Percentiles rank a stretch among this genome's conserved stretches.
These are phyloP conservation scores for Rhododendron williamsianum DNA, from an alignment of 148 eudicot species.

Conservation along the genomic window DNA sequence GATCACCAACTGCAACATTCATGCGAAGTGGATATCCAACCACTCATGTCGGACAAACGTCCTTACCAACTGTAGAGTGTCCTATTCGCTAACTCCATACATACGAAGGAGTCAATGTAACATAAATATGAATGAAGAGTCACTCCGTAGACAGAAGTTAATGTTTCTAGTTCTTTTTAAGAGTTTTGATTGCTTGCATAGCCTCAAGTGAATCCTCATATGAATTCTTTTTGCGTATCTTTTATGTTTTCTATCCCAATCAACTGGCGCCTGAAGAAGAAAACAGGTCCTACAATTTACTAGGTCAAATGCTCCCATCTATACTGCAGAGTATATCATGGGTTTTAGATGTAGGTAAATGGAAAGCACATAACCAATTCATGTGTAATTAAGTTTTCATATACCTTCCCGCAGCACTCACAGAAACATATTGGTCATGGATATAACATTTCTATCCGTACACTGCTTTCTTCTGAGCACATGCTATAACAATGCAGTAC, in stretches of 20 bases:
- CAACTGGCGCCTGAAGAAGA: not conserved
- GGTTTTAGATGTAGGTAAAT: not conserved
- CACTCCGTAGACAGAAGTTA: not conserved
- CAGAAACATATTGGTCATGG: not conserved
- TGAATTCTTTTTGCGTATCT: too few relatives aligned
- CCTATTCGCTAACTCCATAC: not conserved
- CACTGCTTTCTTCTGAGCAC: not conserved
- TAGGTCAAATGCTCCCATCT: not conserved
- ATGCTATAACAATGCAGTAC: slow-evolving; percentile 50
- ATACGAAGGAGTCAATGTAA: not conserved
- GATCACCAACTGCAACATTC: not conserved
- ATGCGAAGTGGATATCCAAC: not conserved
- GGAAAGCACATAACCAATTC: not conserved
- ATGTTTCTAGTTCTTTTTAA: not conserved
- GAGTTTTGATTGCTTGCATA: not conserved
- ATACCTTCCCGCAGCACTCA: not conserved
- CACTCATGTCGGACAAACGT: not conserved
- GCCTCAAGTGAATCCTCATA: not conserved
- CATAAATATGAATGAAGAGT: not conserved
- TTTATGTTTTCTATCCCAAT: not conserved
- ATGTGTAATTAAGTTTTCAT: not conserved
- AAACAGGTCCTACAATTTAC: not conserved
- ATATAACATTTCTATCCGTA: not conserved
- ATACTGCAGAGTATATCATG: not conserved
- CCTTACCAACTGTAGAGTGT: not conserved